These are phyloP conservation scores for Fusarium sororula DNA, from an alignment of 2,329 filamentous ascomycete genomes.

Conservation along the genomic window DNA sequence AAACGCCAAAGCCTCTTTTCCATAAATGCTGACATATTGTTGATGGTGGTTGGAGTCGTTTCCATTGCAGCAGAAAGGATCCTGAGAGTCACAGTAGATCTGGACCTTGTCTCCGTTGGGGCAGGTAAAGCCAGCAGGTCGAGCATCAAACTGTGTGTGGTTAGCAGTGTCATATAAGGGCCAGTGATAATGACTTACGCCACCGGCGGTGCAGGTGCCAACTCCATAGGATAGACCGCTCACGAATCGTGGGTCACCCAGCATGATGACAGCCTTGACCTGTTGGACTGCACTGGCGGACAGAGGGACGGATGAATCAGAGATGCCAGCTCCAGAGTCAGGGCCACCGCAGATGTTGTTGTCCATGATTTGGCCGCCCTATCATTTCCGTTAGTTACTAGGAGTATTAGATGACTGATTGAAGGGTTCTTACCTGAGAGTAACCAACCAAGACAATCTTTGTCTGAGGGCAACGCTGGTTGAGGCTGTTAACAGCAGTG, in stretches of 20 bases:
- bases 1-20: conserved; percentile 66
- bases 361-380: conserved; percentile 72
- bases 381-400: rapidly evolving
- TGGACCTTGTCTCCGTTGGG: conserved; percentile 63
- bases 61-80: conserved; percentile 74
- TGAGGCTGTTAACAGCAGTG: conserved; percentile 66
- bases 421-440: conserved; percentile 54
- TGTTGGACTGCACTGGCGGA: conserved; percentile 58
- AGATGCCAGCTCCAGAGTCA: conserved; percentile 56
- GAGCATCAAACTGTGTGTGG: conserved; percentile 64
- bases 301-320: conserved; percentile 54
- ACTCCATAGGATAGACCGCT: conserved; percentile 66
- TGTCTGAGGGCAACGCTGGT: conserved; percentile 63
- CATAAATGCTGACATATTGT: conserved; percentile 71
- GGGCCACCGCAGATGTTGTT: conserved; percentile 70
- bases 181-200: conserved; percentile 54
- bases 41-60: conserved; percentile 68
- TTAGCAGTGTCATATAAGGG: rapidly evolving
- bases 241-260: conserved; percentile 69
- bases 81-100: conserved; percentile 71
- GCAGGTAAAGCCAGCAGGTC: conserved; percentile 66
- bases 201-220: conserved; percentile 65
- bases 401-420: rapidly evolving
- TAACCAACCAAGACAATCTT: conserved; percentile 70
- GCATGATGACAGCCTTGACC: conserved; percentile 71